A percentile compares a stretch with the other conserved stretches of the same genome.
phyloP scores from a whole-genome alignment of 2,329 filamentous ascomycete species.

The Aureobasidium namibiae region DNA sequence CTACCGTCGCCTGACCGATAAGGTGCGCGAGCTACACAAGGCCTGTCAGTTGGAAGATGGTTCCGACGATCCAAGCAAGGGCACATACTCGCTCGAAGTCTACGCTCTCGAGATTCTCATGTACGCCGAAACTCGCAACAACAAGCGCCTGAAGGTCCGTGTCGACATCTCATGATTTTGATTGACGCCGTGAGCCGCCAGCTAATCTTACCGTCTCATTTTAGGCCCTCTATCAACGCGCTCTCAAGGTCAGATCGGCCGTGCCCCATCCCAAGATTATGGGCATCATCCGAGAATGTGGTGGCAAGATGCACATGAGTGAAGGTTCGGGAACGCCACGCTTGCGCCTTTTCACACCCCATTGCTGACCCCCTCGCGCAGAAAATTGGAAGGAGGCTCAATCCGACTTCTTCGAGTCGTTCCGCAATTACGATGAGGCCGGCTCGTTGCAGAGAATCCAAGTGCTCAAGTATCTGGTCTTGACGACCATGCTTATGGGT shows the following conservation, averaged over 20 bases:
- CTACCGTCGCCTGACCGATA: slow-evolving; percentile 70
- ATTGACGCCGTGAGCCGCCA: slow-evolving; percentile 13
- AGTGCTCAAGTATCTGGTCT: slow-evolving; percentile 90
- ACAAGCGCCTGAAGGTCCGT: slow-evolving; percentile 79
- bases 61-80: slow-evolving; percentile 84
- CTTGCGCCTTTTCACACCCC: not conserved
- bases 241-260: slow-evolving; percentile 86
- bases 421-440: slow-evolving; percentile 97
- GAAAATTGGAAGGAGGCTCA: slow-evolving; percentile 98
- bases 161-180: not conserved
- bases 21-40: slow-evolving; percentile 79
- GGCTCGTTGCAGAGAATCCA: slow-evolving; percentile 94
- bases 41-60: slow-evolving; percentile 85
- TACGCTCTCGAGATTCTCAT: slow-evolving; percentile 98
- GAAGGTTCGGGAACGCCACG: slow-evolving; percentile 45
- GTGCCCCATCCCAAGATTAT: slow-evolving; percentile 98
- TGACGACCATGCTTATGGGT: slow-evolving; percentile 97
- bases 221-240: slow-evolving; percentile 74
- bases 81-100: slow-evolving; percentile 90
- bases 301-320: slow-evolving; percentile 99
- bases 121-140: slow-evolving; percentile 94
- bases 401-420: slow-evolving; percentile 96
- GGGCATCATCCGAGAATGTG: slow-evolving; percentile 97
- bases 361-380: slow-evolving; percentile 24
- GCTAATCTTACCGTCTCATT: slow-evolving; percentile 2